Evolutionary conservation across 2,329 filamentous ascomycete genomes (phyloP).

Genomic region (Trichoderma sp.): DNA sequence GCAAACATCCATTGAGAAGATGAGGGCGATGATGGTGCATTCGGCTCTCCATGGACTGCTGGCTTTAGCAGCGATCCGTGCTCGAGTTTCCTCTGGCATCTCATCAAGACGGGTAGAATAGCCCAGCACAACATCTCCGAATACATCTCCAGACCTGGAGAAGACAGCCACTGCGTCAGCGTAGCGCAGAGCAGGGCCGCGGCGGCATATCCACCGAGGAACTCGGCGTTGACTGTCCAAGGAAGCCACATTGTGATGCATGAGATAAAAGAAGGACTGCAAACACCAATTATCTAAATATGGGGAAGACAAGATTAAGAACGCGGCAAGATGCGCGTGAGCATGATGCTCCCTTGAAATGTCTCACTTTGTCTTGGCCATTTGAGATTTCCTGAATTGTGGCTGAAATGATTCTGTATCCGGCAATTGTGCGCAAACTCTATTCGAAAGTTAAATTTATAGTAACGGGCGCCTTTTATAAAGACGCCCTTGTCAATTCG

Average conservation of each 20-base stretch:
- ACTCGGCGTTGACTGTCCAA: background rate
- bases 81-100: background rate
- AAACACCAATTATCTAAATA: background rate
- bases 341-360: conserved; percentile 2
- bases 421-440: background rate
- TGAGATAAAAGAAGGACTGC: background rate
- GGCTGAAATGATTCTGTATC: background rate
- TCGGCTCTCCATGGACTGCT: background rate
- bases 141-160: background rate
- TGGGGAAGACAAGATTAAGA: background rate
- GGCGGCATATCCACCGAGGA: background rate
- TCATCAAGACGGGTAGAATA: background rate
- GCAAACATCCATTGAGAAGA: conserved; percentile 26
- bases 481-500: background rate
- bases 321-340: background rate
- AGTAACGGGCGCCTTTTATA: background rate
- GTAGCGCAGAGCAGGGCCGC: conserved; percentile 16
- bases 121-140: conserved; percentile 20
- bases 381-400: background rate
- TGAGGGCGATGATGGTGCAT: background rate
- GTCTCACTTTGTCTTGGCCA: background rate
- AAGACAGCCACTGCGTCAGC: conserved; percentile 8
- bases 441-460: background rate
- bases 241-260: conserved; percentile 12
- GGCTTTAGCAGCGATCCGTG: background rate